Base-by-base conservation (phyloP, 257 asterid genomes). In the Solanum sejunctum region DNA sequence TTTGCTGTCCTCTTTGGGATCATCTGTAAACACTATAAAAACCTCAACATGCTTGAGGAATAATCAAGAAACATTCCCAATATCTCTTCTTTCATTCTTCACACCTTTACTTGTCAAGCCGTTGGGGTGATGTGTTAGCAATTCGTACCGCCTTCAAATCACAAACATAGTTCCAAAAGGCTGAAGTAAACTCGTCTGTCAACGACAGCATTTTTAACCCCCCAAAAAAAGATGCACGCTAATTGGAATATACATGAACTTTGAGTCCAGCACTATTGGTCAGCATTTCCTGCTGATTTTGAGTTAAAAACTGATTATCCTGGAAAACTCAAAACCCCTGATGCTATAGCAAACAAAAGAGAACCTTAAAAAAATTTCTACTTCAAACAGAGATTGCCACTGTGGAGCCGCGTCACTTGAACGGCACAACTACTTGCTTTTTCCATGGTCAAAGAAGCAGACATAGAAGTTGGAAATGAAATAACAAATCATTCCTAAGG, bases 91-190 rank as follows among this genome's bases (percentile, higher is more conserved):
- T 64, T 64, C 72, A 64, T 63, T 63, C 71, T 23, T 63, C 32
- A 63, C 71, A 63, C 41, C 20, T 12, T n/a, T 72, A 36, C 57
- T 12, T 45, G 28, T 45, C 81, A 47, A 0, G 28, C 20, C 80
- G 11, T 67, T 89, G 87, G 73, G 64, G 80, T 64, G 85, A 83
- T 86, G 56, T 43, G 56, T 56, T 71, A 83, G 45, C 78, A 83
- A 52, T 60, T 23, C 58, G 86, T 82, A 77, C 21, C 66, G 66
- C 73, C 63, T 55, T 49, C 52, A 47, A 75, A 57, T 80, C 52
- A 66, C 57, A 64, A 82, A 71, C 69, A 32, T 28, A 28, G 73
- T 13, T 28, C 66, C 64, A 61, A 49, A 60, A 45, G 39, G 75
- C 81, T 21, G 18, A n/a, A 73, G 81, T 21, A 73, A 49, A 7